Conservation (phyloP, 768 basidiomycete genomes). For the Gloeophyllum trabeum region DNA sequence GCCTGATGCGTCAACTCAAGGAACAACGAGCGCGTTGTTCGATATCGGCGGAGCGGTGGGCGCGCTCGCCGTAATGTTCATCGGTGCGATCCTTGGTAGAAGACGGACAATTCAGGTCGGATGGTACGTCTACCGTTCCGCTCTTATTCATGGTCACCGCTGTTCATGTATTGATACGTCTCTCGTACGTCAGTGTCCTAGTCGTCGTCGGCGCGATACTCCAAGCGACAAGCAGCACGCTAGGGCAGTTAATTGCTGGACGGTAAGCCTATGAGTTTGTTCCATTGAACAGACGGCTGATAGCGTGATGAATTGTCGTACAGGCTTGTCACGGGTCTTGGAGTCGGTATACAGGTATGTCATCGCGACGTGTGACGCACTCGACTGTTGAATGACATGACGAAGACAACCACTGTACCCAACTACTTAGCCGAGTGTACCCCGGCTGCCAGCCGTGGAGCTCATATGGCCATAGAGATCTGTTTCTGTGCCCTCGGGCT, state of each 20-base stretch:
- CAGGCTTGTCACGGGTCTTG: background rate
- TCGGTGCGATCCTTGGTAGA: background rate
- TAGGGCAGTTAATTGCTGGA: background rate
- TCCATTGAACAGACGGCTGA: no score
- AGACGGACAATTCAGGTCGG: background rate
- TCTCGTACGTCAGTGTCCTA: no score
- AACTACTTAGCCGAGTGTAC: background rate
- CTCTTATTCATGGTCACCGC: no score
- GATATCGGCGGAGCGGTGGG: background rate
- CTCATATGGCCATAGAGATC: background rate
- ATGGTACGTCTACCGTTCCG: background rate
- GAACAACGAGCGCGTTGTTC: background rate
- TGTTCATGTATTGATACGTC: background rate
- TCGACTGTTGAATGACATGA: no score
- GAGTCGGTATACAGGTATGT: background rate
- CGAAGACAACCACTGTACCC: background rate
- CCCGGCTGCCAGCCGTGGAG: background rate
- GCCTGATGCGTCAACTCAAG: background rate
- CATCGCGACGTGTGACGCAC: background rate
- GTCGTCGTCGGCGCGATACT: background rate
- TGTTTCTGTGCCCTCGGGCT: background rate
- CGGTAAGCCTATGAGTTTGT: background rate
- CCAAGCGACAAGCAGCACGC: background rate
- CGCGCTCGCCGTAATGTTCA: background rate
- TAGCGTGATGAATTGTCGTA: no score